Evolutionary conservation across 495 filamentous ascomycete species (phyloP).

Genomic region (Neurospora sp.): DNA sequence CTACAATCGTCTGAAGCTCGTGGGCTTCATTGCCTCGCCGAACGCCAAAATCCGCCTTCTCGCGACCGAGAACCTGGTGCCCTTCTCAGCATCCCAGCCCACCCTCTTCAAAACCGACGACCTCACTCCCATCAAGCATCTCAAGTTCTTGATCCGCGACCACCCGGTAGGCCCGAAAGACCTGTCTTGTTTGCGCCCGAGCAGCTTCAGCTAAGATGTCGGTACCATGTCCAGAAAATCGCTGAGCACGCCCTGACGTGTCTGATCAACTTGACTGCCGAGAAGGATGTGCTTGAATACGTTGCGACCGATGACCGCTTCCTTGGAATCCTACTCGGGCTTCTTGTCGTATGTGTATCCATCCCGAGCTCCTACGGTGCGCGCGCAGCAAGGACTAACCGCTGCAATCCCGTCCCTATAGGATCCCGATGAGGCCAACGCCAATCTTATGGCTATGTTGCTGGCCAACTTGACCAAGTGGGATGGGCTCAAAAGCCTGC

Average conservation of each 20-base stretch:
- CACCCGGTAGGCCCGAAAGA: conserved; percentile 44
- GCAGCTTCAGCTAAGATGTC: background rate
- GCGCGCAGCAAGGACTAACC: conserved; percentile 6
- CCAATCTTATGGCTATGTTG: conserved; percentile 81
- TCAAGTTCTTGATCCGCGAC: conserved; percentile 83
- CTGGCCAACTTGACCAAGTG: conserved; percentile 85
- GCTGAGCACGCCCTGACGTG: conserved; percentile 89
- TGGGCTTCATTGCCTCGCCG: conserved; percentile 83
- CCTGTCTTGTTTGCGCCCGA: background rate
- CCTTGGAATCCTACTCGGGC: conserved; percentile 57
- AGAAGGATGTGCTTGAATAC: conserved; percentile 58
- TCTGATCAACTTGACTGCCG: conserved; percentile 79
- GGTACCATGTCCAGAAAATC: conserved; percentile 50
- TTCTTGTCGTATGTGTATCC: conserved; percentile 60
- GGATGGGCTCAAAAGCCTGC: conserved; percentile 55
- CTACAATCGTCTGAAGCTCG: conserved; percentile 47
- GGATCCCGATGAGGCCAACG: conserved; percentile 53
- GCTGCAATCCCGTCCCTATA: conserved; percentile 11
- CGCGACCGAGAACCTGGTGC: conserved; percentile 79
- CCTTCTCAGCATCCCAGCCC: conserved; percentile 69
- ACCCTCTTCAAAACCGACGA: conserved; percentile 74
- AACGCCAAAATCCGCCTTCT: conserved; percentile 66
- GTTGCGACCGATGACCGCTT: conserved; percentile 76
- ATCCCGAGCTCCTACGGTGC: background rate
- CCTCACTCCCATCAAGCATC: conserved; percentile 69